Evolutionary conservation across 2,329 filamentous ascomycete genomes (phyloP).

Genomic region (Trichoderma pleuroti): DNA sequence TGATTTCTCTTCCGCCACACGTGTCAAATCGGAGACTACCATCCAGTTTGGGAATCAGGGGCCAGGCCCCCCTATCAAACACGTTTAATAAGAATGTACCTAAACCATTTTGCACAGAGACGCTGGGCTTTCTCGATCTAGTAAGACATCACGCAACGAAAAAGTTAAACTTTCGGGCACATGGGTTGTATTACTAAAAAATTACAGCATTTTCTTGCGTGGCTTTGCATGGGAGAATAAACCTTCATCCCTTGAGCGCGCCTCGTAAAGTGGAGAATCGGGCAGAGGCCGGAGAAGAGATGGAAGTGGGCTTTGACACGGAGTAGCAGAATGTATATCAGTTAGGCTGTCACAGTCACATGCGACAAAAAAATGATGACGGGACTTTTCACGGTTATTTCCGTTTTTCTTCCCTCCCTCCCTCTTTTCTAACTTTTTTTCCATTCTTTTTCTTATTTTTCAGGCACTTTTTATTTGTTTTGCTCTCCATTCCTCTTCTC

Average conservation of each 20-base stretch:
- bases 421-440: neutral
- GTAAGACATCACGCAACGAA: neutral
- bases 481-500: no score
- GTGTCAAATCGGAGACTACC: slow-evolving; percentile 2
- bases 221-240: neutral
- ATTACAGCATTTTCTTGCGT: neutral
- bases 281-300: neutral
- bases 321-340: neutral
- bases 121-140: neutral
- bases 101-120: neutral
- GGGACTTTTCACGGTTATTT: neutral
- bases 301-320: neutral
- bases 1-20: slow-evolving; percentile 1
- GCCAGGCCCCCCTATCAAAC: neutral
- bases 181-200: neutral
- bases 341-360: neutral
- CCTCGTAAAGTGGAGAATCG: neutral
- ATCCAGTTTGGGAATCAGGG: neutral
- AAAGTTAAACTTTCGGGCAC: neutral
- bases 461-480: neutral
- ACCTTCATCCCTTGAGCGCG: neutral
- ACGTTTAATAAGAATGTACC: neutral
- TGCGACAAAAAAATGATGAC: neutral
- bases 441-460: neutral
- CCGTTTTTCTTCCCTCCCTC: neutral